Conservation (phyloP, 345 rosid species). For the Melaleuca quinquenervia region DNA sequence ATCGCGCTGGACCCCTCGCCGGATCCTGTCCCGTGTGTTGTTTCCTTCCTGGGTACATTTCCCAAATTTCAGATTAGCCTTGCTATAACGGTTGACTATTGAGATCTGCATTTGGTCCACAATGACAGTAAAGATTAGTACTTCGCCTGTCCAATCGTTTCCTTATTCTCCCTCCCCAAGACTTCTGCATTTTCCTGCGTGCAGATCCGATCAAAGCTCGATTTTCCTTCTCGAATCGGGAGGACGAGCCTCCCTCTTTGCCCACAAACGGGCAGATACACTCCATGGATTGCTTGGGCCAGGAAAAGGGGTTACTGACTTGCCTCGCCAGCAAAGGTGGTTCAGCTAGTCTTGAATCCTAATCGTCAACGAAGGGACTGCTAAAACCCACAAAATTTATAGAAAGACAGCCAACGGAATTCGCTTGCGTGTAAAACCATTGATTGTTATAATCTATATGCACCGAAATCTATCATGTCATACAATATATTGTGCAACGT, state of each 20-base stretch:
- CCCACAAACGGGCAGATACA: neutral
- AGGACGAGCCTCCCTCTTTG: neutral
- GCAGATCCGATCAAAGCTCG: neutral
- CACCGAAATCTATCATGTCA: neutral
- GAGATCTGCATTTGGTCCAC: neutral
- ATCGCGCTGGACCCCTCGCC: neutral
- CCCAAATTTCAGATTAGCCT: neutral
- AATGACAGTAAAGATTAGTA: neutral
- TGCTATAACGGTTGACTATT: neutral
- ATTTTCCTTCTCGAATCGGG: neutral
- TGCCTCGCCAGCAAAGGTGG: neutral
- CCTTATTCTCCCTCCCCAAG: neutral
- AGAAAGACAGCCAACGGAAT: neutral
- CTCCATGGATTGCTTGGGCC: neutral
- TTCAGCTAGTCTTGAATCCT: neutral
- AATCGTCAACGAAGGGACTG: neutral
- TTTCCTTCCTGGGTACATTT: neutral
- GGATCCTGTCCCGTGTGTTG: neutral
- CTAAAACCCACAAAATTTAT: neutral
- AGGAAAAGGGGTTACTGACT: neutral
- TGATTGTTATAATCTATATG: neutral
- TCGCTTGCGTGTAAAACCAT: neutral
- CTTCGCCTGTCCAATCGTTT: neutral
- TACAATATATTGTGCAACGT: neutral
- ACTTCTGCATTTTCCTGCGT: neutral